Evolutionary conservation across 257 asterid species (phyloP).

Genomic region (Solanum peruvianum): DNA sequence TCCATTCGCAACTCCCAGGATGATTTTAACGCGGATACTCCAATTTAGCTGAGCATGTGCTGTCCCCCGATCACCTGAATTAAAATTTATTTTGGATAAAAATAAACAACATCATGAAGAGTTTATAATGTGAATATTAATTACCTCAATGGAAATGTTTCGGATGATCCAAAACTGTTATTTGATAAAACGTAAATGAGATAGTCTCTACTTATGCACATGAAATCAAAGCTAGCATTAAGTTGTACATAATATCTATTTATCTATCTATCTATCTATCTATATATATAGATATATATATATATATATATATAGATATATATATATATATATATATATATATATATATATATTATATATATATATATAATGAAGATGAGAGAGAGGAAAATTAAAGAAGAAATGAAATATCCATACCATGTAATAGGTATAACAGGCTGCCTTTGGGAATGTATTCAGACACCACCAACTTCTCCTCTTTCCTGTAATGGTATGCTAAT

Average conservation of each 20-base stretch:
- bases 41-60: constrained; percentile 55
- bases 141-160: neutral
- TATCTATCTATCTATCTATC: no score
- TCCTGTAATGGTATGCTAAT: constrained; percentile 70
- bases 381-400: neutral
- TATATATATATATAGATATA: no score
- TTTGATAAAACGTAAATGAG: neutral
- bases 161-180: neutral
- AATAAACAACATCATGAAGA: neutral
- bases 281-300: no score
- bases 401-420: constrained; percentile 33
- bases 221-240: neutral
- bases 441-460: constrained; percentile 62
- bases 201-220: neutral
- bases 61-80: constrained; percentile 65
- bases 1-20: constrained; percentile 71
- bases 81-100: neutral
- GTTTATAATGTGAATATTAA: neutral
- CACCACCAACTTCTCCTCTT: constrained; percentile 78
- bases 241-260: neutral
- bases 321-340: no score
- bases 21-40: constrained; percentile 56
- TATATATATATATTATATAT: no score
- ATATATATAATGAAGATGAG: neutral
- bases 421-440: constrained; percentile 58